Evolutionary conservation across 2,329 filamentous ascomycete genomes (phyloP).

Genomic region (Trichoderma asperellum): DNA sequence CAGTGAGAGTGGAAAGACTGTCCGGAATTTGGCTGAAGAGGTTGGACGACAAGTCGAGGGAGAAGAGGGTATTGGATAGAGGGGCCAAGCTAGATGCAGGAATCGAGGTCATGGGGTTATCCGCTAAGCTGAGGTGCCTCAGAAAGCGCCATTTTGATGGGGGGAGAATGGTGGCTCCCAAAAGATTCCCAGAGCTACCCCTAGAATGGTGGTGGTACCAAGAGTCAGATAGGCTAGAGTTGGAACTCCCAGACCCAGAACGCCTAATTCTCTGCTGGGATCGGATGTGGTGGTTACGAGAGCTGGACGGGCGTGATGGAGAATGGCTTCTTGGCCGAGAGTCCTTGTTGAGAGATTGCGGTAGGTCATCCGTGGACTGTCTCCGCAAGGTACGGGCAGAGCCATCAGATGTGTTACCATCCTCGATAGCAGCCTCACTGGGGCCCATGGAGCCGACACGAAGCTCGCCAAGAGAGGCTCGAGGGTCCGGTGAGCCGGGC

Average conservation of each 20-base stretch:
- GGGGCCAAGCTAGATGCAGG: slow-evolving; percentile 75
- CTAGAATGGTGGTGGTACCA: slow-evolving; percentile 61
- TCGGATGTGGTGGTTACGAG: slow-evolving; percentile 72
- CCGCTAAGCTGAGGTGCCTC: slow-evolving; percentile 86
- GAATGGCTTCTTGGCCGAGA: slow-evolving; percentile 75
- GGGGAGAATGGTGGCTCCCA: slow-evolving; percentile 72
- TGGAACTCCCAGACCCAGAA: slow-evolving; percentile 90
- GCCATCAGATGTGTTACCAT: slow-evolving; percentile 41
- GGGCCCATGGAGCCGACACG: slow-evolving; percentile 63
- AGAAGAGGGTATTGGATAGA: slow-evolving; percentile 84
- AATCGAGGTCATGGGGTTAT: slow-evolving; percentile 86
- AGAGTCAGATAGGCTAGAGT: slow-evolving; percentile 73
- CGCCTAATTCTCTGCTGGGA: slow-evolving; percentile 76
- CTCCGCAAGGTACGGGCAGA: slow-evolving; percentile 50
- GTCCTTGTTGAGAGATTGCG: slow-evolving; percentile 49
- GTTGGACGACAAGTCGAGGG: slow-evolving; percentile 89
- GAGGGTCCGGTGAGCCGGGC: slow-evolving; percentile 64
- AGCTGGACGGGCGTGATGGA: slow-evolving; percentile 74
- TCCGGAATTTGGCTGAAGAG: slow-evolving; percentile 94
- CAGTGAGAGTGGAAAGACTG: slow-evolving; percentile 80
- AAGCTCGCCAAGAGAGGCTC: slow-evolving; percentile 53
- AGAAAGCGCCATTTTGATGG: slow-evolving; percentile 93
- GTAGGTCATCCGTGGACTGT: slow-evolving; percentile 52
- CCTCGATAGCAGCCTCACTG: slow-evolving; percentile 55
- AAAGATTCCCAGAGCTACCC: slow-evolving; percentile 78